phyloP scores from a whole-genome alignment of 1,284 basidiomycete genomes.

The Apiotrichum porosum region DNA sequence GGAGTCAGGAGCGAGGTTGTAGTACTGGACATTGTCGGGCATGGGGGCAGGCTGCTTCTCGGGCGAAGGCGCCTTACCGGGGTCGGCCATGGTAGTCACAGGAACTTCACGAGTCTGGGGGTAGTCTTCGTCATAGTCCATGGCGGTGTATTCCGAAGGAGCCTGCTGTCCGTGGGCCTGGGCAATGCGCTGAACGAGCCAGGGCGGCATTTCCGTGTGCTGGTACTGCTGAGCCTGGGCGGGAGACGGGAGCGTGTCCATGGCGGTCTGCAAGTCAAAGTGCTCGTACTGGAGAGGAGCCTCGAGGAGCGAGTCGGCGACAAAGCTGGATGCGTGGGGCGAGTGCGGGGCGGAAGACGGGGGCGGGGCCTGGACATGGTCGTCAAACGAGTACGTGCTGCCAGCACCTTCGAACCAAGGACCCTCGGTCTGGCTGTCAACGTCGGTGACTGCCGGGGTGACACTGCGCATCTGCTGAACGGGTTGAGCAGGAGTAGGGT shows the following conservation, averaged over 20 bases:
- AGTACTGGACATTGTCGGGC: background rate
- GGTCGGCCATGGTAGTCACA: background rate
- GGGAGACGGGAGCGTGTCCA: slow-evolving; percentile 35
- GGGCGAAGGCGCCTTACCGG: background rate
- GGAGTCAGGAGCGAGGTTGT: background rate
- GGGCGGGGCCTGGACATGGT: slow-evolving; percentile 10
- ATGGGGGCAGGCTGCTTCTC: background rate
- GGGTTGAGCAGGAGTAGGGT: background rate
- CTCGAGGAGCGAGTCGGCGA: slow-evolving; percentile 29
- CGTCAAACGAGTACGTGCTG: slow-evolving; percentile 21
- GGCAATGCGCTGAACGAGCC: background rate
- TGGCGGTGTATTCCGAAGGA: background rate
- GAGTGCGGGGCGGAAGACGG: too few species aligned
- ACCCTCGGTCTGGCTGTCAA: slow-evolving; percentile 16
- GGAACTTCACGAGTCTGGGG: background rate
- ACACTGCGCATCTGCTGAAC: too few species aligned
- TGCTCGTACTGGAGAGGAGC: slow-evolving; percentile 22
- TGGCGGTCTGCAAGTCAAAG: slow-evolving; percentile 39
- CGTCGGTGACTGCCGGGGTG: background rate
- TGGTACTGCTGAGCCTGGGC: slow-evolving; percentile 1
- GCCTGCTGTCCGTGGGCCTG: background rate
- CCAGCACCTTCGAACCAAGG: slow-evolving; percentile 29
- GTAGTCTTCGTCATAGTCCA: background rate
- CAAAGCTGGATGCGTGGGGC: too few species aligned
- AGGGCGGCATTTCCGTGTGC: background rate